A percentile compares a stretch with the other conserved stretches of the same genome.
phyloP scores from a whole-genome alignment of 2,329 filamentous ascomycete species.

The Lecanoromycetidae sp. region DNA sequence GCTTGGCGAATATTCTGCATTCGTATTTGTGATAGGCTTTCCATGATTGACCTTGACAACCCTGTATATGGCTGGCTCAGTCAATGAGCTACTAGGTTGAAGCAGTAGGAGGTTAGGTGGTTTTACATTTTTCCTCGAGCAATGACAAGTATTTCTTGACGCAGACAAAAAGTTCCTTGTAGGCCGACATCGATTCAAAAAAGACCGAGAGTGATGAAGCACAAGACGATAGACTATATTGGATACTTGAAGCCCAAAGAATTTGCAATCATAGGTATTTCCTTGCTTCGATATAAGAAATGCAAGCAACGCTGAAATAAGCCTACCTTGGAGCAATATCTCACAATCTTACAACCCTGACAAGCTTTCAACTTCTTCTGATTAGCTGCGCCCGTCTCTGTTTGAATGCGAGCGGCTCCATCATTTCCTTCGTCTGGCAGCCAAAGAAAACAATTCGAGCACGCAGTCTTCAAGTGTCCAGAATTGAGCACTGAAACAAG shows the following conservation, averaged over 20 bases:
- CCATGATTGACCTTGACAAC: conserved; percentile 50
- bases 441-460: conserved; percentile 45
- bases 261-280: background rate
- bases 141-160: background rate
- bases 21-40: conserved; percentile 46
- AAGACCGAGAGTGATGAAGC: background rate
- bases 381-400: background rate
- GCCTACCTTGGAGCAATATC: conserved; percentile 48
- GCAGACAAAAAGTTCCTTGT: too few relatives aligned
- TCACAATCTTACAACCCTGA: conserved; percentile 44
- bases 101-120: background rate
- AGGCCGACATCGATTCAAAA: background rate
- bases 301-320: background rate
- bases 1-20: conserved; percentile 40
- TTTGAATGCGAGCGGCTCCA: conserved; percentile 13
- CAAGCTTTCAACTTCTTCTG: conserved; percentile 39
- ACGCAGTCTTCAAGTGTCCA: conserved; percentile 40
- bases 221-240: background rate
- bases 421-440: conserved; percentile 13
- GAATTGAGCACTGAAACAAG: conserved; percentile 44
- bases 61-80: conserved; percentile 26
- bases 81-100: conserved; percentile 2
- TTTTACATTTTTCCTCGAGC: background rate
- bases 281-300: background rate
- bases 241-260: background rate